Conservation (phyloP, 176 grass and related monocot genomes). For the Bolboschoenus planiculmis region DNA sequence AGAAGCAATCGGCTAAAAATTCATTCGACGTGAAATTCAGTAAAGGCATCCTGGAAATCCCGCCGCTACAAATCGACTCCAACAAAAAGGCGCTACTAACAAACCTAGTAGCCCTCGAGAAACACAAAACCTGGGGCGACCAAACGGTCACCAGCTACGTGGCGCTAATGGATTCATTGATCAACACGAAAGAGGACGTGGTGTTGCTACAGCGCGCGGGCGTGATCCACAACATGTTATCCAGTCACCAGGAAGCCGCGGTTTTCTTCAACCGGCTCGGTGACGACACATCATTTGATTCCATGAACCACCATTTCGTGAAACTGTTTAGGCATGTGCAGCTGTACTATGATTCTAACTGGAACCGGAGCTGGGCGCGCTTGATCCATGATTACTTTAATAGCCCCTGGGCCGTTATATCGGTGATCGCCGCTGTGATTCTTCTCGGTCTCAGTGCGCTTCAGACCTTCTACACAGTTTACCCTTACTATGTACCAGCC, state of each 20-base stretch:
- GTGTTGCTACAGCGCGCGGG: slow-evolving; percentile 4
- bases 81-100: slow-evolving; percentile 17
- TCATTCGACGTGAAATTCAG: slow-evolving; percentile 6
- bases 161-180: not conserved
- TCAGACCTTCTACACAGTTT: slow-evolving; percentile 25
- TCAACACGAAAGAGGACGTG: slow-evolving; percentile 18
- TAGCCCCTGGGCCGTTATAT: slow-evolving; percentile 19
- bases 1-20: not conserved
- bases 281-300: not conserved
- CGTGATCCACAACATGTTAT: slow-evolving; percentile 20
- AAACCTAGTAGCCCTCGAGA: slow-evolving; percentile 3
- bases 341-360: slow-evolving; percentile 9
- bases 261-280: slow-evolving; percentile 25
- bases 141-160: slow-evolving; percentile 23
- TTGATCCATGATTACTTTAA: slow-evolving; percentile 25
- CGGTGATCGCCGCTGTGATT: slow-evolving; percentile 1
- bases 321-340: slow-evolving; percentile 16
- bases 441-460: slow-evolving; percentile 9
- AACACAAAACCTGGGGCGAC: not conserved
- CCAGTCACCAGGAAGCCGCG: slow-evolving; percentile 22
- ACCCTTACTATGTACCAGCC: slow-evolving; percentile 6
- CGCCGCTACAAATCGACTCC: not conserved
- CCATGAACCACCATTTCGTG: not conserved
- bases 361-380: slow-evolving; percentile 12
- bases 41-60: not conserved